A percentile compares a stretch with the other conserved stretches of the same genome.
phyloP scores from a whole-genome alignment of 139 green algal genomes.

The Eudorina sp. region DNA sequence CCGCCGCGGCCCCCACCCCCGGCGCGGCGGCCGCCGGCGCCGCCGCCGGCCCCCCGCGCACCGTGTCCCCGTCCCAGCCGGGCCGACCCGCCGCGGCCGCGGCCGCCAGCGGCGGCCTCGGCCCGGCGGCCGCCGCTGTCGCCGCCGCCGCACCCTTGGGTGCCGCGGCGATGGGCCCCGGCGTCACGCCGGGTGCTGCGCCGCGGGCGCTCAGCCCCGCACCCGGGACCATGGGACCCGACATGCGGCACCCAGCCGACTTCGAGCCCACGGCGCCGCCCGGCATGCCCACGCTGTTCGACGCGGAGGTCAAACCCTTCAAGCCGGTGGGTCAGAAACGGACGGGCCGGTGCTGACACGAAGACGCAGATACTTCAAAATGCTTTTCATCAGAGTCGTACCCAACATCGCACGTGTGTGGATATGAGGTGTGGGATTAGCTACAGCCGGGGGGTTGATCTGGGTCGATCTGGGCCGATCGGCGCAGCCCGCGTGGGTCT shows the following conservation, averaged over 20 bases:
- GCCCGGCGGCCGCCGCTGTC: background rate
- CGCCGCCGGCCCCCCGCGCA: conserved; percentile 25
- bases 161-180: background rate
- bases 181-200: background rate
- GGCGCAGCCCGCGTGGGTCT: no score
- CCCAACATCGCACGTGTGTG: no score
- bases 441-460: no score
- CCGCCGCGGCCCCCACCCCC: background rate
- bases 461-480: no score
- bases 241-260: conserved; percentile 42
- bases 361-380: no score
- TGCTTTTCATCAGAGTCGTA: no score
- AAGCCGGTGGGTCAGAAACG: conserved; percentile 47
- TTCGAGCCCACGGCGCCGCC: conserved; percentile 37
- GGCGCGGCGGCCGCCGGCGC: conserved; percentile 23
- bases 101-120: background rate
- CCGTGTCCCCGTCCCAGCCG: conserved; percentile 11
- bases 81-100: background rate
- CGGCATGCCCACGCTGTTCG: conserved; percentile 75
- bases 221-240: background rate
- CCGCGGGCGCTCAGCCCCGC: conserved; percentile 29
- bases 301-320: conserved; percentile 61
- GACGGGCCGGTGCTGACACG: no score
- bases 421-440: no score
- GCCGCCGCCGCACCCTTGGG: background rate